phyloP scores from a whole-genome alignment of 371 early-diverging fungal species.

The Mucor velutinosus region DNA sequence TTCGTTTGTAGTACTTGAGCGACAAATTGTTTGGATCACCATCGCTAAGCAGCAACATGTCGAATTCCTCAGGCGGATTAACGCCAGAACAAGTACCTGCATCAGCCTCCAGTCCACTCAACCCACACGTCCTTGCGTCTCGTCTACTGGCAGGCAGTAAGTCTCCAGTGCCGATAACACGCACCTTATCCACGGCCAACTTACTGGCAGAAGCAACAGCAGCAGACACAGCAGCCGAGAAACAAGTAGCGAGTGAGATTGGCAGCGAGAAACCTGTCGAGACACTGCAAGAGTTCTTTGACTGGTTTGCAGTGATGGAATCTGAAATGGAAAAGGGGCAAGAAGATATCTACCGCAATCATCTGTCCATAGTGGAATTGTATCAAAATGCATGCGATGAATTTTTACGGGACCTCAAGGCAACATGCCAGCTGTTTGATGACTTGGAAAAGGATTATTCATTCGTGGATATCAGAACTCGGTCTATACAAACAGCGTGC shows the following conservation, averaged over 20 bases:
- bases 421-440: conserved; percentile 56
- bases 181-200: conserved; percentile 51
- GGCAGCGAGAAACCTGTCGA: conserved; percentile 66
- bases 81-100: conserved; percentile 30
- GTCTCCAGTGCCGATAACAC: conserved; percentile 17
- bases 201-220: conserved; percentile 39
- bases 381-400: conserved; percentile 58
- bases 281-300: conserved; percentile 86
- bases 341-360: conserved; percentile 78
- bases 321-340: conserved; percentile 81
- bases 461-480: conserved; percentile 76
- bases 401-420: conserved; percentile 61
- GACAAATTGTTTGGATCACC: conserved; percentile 36
- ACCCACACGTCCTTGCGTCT: conserved; percentile 32
- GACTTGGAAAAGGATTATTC: conserved; percentile 67
- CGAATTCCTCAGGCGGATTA: conserved; percentile 35
- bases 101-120: conserved; percentile 22
- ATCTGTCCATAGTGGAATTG: conserved; percentile 49
- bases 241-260: conserved; percentile 33
- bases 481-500: conserved; percentile 76
- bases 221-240: conserved; percentile 33
- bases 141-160: conserved; percentile 14
- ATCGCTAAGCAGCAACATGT: conserved; percentile 13
- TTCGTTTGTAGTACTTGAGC: conserved; percentile 21
- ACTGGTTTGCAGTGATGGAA: conserved; percentile 87